These are phyloP conservation scores for Blastobotrys capitulatus DNA, from an alignment of 1,139 yeast species.

Conservation along the genomic window DNA sequence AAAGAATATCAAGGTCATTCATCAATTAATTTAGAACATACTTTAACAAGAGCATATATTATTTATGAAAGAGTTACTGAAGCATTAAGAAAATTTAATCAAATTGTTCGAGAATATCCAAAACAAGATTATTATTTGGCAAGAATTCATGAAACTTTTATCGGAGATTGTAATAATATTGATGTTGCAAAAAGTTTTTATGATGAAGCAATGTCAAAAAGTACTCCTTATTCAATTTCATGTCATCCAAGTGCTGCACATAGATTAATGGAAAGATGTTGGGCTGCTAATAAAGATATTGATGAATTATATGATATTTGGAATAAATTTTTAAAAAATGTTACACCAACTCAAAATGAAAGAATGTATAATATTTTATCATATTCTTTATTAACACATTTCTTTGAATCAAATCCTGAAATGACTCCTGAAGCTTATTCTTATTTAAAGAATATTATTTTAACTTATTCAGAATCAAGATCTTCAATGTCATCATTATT, in stretches of 20 bases:
- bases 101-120: conserved; percentile 34
- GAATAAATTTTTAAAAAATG: conserved; percentile 55
- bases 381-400: conserved; percentile 60
- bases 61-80: conserved; percentile 45
- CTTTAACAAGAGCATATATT: conserved; percentile 58
- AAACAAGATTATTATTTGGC: conserved; percentile 42
- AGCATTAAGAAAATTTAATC: conserved; percentile 47
- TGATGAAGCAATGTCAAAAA: conserved; percentile 58
- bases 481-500: conserved; percentile 63
- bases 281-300: conserved; percentile 51
- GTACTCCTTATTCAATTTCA: conserved; percentile 66
- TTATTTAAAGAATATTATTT: conserved; percentile 53
- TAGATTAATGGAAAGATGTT: conserved; percentile 58
- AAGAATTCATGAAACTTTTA: conserved; percentile 71
- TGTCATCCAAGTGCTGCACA: conserved; percentile 75
- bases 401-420: conserved; percentile 55
- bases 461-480: conserved; percentile 51
- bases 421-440: conserved; percentile 53
- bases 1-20: conserved; percentile 23
- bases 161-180: conserved; percentile 75
- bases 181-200: conserved; percentile 68
- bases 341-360: conserved; percentile 59
- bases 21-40: conserved; percentile 45
- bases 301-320: conserved; percentile 59
- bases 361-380: conserved; percentile 62